Base-by-base conservation (phyloP, 192 early-diverging fungal species). In the Radiomyces spectabilis region DNA sequence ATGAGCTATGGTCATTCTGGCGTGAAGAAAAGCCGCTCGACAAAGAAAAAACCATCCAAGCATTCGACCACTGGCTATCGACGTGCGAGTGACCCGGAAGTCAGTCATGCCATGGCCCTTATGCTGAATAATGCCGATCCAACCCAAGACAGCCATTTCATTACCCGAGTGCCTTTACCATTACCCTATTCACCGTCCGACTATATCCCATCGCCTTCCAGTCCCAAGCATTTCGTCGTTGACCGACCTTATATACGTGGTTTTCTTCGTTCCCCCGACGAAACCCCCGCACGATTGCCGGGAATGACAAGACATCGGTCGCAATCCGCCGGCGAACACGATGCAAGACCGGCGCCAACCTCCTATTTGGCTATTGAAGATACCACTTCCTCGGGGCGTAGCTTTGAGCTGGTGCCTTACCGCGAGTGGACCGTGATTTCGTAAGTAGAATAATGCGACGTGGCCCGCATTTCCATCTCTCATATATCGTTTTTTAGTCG, bases 381-480 rank as follows among this genome's bases (percentile, higher is more conserved):
- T 27, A 30, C 6, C 8, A 30, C 24, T 0, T 24, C n/a, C 41
- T 41, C 32, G 33, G 43, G 9, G 9, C 30, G 27, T 19, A 58
- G 73, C 32, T 59, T 53, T 25, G 74, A 76, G 35, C 59, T 82
- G 0, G 75, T 82, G 12, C 79, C 77, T 25, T 82, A 82, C 40
- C 64, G 70, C 4, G 74, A 76, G 18, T 82, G 75, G 72, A 69
- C 75, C 7, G 72, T 82, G 16, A 82, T 82, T 27, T 33, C 69
- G 74, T 79, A 67, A 57, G 75, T 60, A n/a, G 24, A 12, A 31
- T 48, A 27, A 43, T 7, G 10, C 24, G 42, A 1, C 18, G 15
- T 35, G 8, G 41, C 8, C 46, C 42, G 42, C 18, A 15, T 15
- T 19, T 0, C 15, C 46, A 9, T 25, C 46, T 45, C 38, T 12